Conservation (phyloP, 805 yeast species). For the Ogataea ramenticola region DNA sequence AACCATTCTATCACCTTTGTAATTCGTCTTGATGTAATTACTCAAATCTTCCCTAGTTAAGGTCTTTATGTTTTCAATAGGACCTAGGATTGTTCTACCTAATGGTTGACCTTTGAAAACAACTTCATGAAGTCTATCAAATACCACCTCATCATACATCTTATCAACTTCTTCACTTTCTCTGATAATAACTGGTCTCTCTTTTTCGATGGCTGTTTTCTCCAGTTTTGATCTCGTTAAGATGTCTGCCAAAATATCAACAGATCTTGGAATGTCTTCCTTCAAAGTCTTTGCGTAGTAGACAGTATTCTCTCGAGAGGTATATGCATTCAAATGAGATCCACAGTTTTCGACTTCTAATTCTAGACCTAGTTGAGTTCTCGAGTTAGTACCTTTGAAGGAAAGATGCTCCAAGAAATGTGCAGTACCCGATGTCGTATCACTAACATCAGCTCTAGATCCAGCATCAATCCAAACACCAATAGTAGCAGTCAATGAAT, state of each 20-base stretch:
- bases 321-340: constrained; percentile 96
- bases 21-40: constrained; percentile 75
- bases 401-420: constrained; percentile 96
- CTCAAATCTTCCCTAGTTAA: constrained; percentile 72
- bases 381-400: constrained; percentile 82
- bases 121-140: constrained; percentile 92
- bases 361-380: constrained; percentile 80
- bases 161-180: constrained; percentile 97
- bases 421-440: constrained; percentile 86
- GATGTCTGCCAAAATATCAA: constrained; percentile 85
- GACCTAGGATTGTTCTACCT: constrained; percentile 96
- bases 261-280: constrained; percentile 74
- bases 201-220: constrained; percentile 82
- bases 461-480: constrained; percentile 99
- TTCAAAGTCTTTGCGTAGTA: constrained; percentile 86
- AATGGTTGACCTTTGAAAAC: constrained; percentile 86
- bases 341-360: constrained; percentile 94
- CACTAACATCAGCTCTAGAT: constrained; percentile 83
- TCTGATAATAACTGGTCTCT: constrained; percentile 91
- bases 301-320: constrained; percentile 95
- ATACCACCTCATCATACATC: constrained; percentile 97
- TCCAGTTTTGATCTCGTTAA: constrained; percentile 81
- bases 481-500: constrained; percentile 89
- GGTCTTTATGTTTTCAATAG: constrained; percentile 77
- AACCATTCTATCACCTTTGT: constrained; percentile 96